These are phyloP conservation scores for Lactuca sativa DNA, from an alignment of 129 eudicot genomes.

Conservation along the genomic window DNA sequence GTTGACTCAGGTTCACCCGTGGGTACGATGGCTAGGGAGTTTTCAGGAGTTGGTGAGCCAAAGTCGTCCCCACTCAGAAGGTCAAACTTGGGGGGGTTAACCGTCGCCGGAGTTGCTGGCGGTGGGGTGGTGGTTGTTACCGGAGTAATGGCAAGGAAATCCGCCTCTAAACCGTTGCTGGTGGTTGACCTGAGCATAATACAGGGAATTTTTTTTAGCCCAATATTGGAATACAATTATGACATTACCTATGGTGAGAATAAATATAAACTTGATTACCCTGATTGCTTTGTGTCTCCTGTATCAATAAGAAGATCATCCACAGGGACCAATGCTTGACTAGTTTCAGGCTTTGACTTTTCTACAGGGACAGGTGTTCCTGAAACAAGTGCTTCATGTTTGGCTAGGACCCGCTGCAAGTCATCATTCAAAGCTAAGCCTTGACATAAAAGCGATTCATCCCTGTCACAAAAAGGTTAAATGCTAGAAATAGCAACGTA, in stretches of 20 bases:
- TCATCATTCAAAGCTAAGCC: constrained; percentile 93
- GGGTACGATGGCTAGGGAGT: constrained; percentile 73
- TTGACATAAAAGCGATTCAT: constrained; percentile 82
- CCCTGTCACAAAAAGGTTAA: constrained; percentile 43
- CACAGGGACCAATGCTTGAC: constrained; percentile 50
- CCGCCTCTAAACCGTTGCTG: constrained; percentile 32
- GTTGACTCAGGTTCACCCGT: constrained; percentile 56
- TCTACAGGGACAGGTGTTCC: constrained; percentile 31
- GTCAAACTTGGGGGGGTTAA: constrained; percentile 62
- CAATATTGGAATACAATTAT: neutral
- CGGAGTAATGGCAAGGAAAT: constrained; percentile 53
- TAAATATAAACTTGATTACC: constrained; percentile 35
- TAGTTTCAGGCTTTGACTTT: constrained; percentile 40
- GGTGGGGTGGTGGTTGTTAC: constrained; percentile 35
- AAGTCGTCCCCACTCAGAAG: constrained; percentile 89
- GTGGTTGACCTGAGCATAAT: constrained; percentile 53
- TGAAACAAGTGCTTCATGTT: constrained; percentile 67
- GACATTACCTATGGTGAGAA: neutral
- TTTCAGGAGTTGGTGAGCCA: constrained; percentile 53
- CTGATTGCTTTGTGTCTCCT: constrained; percentile 53
- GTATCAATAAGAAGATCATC: constrained; percentile 79
- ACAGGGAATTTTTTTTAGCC: constrained; percentile 1
- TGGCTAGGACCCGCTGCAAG: constrained; percentile 73
- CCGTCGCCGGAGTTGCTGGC: constrained; percentile 39
- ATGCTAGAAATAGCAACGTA: neutral